Evolutionary conservation across 1,284 basidiomycete species (phyloP).

Genomic region (Limonomyces culmigenus): DNA sequence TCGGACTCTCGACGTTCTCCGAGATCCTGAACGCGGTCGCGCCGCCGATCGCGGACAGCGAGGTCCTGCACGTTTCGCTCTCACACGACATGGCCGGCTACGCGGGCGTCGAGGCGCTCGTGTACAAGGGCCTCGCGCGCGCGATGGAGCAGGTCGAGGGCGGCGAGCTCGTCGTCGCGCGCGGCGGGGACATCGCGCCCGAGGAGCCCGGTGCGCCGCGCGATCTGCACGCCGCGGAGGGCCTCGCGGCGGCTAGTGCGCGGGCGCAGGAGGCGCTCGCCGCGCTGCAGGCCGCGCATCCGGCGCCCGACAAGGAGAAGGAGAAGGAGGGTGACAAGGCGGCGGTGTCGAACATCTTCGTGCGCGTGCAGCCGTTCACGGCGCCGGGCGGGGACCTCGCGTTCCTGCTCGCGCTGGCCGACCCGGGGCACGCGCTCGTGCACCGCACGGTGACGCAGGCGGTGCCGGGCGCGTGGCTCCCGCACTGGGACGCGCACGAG

Average conservation of each 20-base stretch:
- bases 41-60: constrained; percentile 94
- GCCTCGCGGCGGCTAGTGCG: constrained; percentile 70
- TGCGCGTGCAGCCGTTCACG: constrained; percentile 83
- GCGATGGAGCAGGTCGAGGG: constrained; percentile 91
- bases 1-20: constrained; percentile 73
- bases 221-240: constrained; percentile 72
- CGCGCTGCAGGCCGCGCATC: no score
- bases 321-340: no score
- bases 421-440: constrained; percentile 64
- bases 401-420: constrained; percentile 72
- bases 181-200: constrained; percentile 58
- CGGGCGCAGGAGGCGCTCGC: constrained; percentile 70
- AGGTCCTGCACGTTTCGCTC: constrained; percentile 91
- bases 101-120: constrained; percentile 90
- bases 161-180: constrained; percentile 80
- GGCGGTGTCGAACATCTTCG: constrained; percentile 86
- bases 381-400: constrained; percentile 42
- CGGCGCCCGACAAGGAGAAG: no score
- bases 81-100: constrained; percentile 96
- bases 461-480: constrained; percentile 68
- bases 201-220: constrained; percentile 36
- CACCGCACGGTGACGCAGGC: constrained; percentile 70
- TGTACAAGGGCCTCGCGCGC: constrained; percentile 70
- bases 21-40: constrained; percentile 94
- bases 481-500: constrained; percentile 79